Evolutionary conservation across 73 alveolate species (phyloP).

Genomic region (Paramecium biaurelia): DNA sequence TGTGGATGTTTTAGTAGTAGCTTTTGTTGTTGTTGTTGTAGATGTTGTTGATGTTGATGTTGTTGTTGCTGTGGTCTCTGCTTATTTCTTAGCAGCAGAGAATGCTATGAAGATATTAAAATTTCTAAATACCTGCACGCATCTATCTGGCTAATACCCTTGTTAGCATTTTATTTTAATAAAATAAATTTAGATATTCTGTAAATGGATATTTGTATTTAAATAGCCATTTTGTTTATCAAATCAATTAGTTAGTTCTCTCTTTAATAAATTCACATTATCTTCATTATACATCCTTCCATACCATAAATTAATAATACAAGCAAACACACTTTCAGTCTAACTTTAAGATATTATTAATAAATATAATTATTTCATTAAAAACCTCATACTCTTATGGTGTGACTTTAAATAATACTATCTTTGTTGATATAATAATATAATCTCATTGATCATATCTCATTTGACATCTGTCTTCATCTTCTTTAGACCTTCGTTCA

Average conservation of each 20-base stretch:
- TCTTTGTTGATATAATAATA: neutral
- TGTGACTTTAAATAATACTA: neutral
- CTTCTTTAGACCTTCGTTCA: constrained; percentile 13
- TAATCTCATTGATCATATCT: neutral
- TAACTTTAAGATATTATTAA: neutral
- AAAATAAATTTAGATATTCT: constrained; percentile 9
- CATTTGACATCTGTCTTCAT: constrained; percentile 1
- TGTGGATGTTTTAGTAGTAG: neutral
- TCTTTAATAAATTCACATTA: neutral
- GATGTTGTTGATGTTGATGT: too few species aligned
- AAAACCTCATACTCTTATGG: neutral
- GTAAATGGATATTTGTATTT: neutral
- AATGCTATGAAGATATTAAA: neutral
- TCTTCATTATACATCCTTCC: neutral
- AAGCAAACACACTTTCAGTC: neutral
- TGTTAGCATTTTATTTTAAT: constrained; percentile 7
- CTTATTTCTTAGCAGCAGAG: constrained; percentile 59
- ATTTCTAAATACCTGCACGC: constrained; percentile 13
- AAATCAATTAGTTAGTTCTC: neutral
- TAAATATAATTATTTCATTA: neutral
- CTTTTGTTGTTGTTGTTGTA: neutral
- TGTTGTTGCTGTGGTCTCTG: constrained; percentile 20
- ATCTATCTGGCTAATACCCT: constrained; percentile 40
- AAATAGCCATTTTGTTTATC: neutral
- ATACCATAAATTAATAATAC: neutral